A percentile compares a stretch with the other conserved stretches of the same genome.
These are phyloP conservation scores for Penicillium decumbens DNA, from an alignment of 2,329 filamentous ascomycete genomes.

Conservation along the genomic window DNA sequence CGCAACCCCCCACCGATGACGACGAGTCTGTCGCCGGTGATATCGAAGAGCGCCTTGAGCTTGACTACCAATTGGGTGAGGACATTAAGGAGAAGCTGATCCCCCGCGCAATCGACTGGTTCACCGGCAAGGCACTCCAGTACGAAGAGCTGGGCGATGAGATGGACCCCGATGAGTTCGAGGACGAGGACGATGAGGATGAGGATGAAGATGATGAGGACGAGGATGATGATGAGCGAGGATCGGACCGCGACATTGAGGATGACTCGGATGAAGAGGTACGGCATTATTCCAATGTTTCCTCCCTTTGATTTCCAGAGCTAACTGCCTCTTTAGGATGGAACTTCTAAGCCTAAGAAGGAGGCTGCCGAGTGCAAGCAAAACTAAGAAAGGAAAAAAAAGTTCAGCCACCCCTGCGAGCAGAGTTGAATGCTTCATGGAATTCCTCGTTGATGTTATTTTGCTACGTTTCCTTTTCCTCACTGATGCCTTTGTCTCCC, in stretches of 20 bases:
- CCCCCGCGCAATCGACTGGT: slow-evolving; percentile 97
- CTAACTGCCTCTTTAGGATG: slow-evolving; percentile 57
- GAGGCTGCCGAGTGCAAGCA: slow-evolving; percentile 95
- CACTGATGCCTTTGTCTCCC: slow-evolving; percentile 16
- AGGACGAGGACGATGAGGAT: slow-evolving; percentile 90
- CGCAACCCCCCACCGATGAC: slow-evolving; percentile 73
- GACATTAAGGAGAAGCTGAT: slow-evolving; percentile 99
- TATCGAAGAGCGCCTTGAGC: slow-evolving; percentile 94
- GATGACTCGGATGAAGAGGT: slow-evolving; percentile 60
- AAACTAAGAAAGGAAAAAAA: slow-evolving; percentile 65
- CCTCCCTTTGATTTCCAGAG: neutral
- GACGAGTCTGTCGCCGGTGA: slow-evolving; percentile 69
- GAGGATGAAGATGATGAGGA: slow-evolving; percentile 85
- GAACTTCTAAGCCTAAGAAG: slow-evolving; percentile 84
- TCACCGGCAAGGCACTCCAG: slow-evolving; percentile 94
- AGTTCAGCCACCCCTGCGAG: slow-evolving; percentile 1
- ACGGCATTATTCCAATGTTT: slow-evolving; percentile 14
- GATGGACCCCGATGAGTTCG: slow-evolving; percentile 73
- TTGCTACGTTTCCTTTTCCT: slow-evolving; percentile 22
- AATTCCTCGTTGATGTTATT: slow-evolving; percentile 32
- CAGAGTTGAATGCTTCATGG: slow-evolving; percentile 32
- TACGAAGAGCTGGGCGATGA: slow-evolving; percentile 92
- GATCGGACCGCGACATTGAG: slow-evolving; percentile 57
- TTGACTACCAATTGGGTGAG: slow-evolving; percentile 94
- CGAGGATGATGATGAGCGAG: slow-evolving; percentile 72